Evolutionary conservation across 305 asterid species (phyloP), one percentile per base, ranked within the genome.

Genomic region (Vinca major): DNA sequence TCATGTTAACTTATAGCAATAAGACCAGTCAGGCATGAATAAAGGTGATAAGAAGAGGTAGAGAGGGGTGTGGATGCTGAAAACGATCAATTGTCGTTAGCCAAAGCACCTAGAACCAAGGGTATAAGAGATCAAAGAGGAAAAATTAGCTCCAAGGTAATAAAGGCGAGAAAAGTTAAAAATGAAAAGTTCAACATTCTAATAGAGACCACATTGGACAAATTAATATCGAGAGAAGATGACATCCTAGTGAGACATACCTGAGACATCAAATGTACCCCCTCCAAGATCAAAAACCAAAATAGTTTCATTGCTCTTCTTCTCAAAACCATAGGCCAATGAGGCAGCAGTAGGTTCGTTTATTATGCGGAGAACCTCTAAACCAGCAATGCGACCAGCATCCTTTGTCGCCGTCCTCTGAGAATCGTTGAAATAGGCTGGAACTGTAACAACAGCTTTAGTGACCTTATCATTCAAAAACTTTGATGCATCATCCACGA

Each of bases 311-410:
- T 88, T 92, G 70, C 79, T 92, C 67, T 92, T 92, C 90, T 77
- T 92, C 62, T 92, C 98, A 73, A 92, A 92, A 67, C 98, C 98
- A 76, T 92, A 92, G 60, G 98, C 98, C 82, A 92, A 65, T 0
- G 98, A 90, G 17, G 98, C 98, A 61, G 98, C 98, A 20, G 98
- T 92, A 49, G 98, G 98, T 70, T 92, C 98, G 77, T 92, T 92
- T 57, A 92, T 90, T 56, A 92, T 92, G 36, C 97, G 88, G 33
- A 92, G 97, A 81, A 92, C 97, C 69, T 92, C 98, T 19, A 92
- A 79, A 12, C 98, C 98, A 77, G 98, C 98, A 79, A 92, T 92
- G 39, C 97, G 96, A 13, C 98, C 98, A 63, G 98, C 98, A 78
- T 92, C 98, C 81, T 90, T 92, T 65, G 98, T 92, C 47, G 98